Evolutionary conservation across 2,329 filamentous ascomycete genomes (phyloP).

Genomic region (Clarireedia paspali): DNA sequence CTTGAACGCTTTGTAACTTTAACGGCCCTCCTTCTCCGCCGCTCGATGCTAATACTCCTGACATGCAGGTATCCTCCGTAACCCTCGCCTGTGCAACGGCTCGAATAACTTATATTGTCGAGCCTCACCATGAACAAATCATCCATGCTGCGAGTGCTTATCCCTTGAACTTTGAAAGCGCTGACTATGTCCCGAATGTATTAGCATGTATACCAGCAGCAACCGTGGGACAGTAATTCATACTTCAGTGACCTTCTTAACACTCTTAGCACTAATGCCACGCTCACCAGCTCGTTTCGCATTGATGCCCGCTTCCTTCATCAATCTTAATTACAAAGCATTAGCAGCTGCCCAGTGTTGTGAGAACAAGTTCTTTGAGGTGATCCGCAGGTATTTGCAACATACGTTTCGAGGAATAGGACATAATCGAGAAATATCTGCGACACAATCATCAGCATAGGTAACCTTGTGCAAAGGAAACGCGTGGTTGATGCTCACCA

Average conservation of each 20-base stretch:
- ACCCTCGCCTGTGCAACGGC: too few species aligned
- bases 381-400: background rate
- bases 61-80: background rate
- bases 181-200: background rate
- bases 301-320: constrained; percentile 73
- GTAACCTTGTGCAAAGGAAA: constrained; percentile 9
- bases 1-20: too few species aligned
- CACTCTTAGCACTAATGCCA: constrained; percentile 64
- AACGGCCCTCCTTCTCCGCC: background rate
- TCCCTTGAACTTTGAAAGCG: constrained; percentile 9
- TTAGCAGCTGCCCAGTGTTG: too few species aligned
- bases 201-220: background rate
- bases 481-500: constrained; percentile 45
- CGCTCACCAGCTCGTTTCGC: constrained; percentile 68
- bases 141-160: background rate
- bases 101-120: too few species aligned
- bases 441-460: constrained; percentile 6
- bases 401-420: constrained; percentile 64
- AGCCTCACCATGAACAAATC: too few species aligned
- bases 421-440: constrained; percentile 82
- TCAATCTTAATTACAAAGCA: constrained; percentile 43
- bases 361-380: background rate
- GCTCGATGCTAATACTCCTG: background rate
- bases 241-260: constrained; percentile 72
- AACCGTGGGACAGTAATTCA: constrained; percentile 23